Evolutionary conservation across 176 grass and related monocot genomes (phyloP).

Genomic region (Bolboschoenus planiculmis): DNA sequence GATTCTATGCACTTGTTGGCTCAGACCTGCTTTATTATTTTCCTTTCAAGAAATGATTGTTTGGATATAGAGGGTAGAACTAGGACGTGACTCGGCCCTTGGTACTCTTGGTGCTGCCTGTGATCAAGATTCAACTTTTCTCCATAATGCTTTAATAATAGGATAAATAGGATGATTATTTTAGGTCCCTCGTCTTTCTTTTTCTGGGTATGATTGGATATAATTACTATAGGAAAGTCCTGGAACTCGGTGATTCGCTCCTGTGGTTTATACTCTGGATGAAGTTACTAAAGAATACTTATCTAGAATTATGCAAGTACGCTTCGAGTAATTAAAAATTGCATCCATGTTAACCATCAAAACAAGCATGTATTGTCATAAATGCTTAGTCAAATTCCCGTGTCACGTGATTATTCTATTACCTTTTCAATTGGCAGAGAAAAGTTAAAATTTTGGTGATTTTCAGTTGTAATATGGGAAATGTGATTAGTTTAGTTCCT

Average conservation of each 20-base stretch:
- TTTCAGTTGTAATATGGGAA: too few relatives aligned
- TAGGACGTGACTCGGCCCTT: not conserved
- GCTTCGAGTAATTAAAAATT: not conserved
- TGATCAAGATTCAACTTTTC: not conserved
- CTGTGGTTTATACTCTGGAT: not conserved
- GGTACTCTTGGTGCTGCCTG: not conserved
- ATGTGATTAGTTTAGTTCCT: not conserved
- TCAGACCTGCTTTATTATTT: slow-evolving; percentile 1
- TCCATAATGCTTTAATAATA: not conserved
- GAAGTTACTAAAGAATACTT: not conserved
- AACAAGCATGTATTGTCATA: not conserved
- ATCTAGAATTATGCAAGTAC: not conserved
- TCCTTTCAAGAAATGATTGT: not conserved
- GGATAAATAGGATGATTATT: not conserved
- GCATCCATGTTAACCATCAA: not conserved
- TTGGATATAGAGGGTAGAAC: not conserved
- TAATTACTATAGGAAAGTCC: not conserved
- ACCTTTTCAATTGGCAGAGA: not conserved
- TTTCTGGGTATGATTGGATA: not conserved
- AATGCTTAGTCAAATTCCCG: not conserved
- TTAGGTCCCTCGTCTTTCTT: not conserved
- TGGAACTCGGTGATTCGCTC: not conserved
- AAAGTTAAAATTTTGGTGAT: not conserved
- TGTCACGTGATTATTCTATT: not conserved
- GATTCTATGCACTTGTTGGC: not conserved